Evolutionary conservation across 345 rosid species (phyloP).

Genomic region (Laguncularia racemosa): DNA sequence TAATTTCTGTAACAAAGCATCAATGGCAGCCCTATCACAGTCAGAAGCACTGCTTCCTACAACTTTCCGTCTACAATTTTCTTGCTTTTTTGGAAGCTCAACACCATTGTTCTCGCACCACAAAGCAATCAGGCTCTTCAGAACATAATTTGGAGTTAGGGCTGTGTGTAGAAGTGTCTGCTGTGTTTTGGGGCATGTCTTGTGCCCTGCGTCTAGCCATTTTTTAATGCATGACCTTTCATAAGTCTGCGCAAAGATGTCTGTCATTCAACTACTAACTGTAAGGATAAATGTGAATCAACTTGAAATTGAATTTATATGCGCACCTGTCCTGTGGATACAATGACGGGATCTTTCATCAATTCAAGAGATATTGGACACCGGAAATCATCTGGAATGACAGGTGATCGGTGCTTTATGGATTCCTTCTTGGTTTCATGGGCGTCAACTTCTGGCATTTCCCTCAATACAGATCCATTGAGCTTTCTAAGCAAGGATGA

Average conservation of each 20-base stretch:
- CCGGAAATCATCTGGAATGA: slow-evolving; percentile 93
- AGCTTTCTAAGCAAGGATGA: slow-evolving; percentile 65
- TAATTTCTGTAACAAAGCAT: slow-evolving; percentile 51
- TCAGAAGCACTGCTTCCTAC: slow-evolving; percentile 57
- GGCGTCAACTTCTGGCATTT: slow-evolving; percentile 45
- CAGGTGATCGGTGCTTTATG: slow-evolving; percentile 78
- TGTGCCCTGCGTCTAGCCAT: slow-evolving; percentile 97
- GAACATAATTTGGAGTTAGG: slow-evolving; percentile 81
- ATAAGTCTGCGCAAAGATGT: slow-evolving; percentile 59
- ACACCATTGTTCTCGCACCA: slow-evolving; percentile 98
- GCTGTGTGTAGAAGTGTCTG: slow-evolving; percentile 83
- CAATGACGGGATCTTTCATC: slow-evolving; percentile 97
- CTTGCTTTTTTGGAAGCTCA: slow-evolving; percentile 78
- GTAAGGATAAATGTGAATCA: no score
- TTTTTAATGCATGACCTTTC: slow-evolving; percentile 94
- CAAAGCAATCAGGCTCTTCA: slow-evolving; percentile 83
- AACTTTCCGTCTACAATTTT: slow-evolving; percentile 43
- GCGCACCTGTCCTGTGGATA: slow-evolving; percentile 93
- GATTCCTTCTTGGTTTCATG: slow-evolving; percentile 35
- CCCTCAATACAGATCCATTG: slow-evolving; percentile 43
- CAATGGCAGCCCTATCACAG: slow-evolving; percentile 73
- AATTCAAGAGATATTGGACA: slow-evolving; percentile 97
- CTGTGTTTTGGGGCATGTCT: slow-evolving; percentile 96
- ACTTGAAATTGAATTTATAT: background rate
- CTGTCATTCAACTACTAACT: no score